These are phyloP conservation scores for Cercospora beticola DNA, from an alignment of 2,329 filamentous ascomycete species.

Conservation along the genomic window DNA sequence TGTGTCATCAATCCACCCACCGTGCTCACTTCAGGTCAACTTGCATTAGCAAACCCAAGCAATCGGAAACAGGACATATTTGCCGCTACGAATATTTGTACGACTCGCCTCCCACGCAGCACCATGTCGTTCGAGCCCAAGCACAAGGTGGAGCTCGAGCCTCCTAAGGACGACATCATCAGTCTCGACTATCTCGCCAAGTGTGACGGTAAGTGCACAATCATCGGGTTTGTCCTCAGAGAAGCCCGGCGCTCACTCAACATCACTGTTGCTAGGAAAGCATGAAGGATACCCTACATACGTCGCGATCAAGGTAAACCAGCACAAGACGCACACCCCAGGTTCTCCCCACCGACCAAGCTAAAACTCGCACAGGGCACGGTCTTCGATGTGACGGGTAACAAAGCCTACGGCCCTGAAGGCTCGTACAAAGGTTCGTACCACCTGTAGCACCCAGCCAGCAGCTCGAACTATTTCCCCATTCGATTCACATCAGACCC, in stretches of 20 bases:
- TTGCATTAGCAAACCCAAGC: not conserved
- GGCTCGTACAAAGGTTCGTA: constrained; percentile 77
- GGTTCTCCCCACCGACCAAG: not conserved
- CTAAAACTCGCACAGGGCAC: constrained; percentile 61
- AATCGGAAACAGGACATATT: not conserved
- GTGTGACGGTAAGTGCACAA: constrained; percentile 70
- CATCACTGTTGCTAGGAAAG: constrained; percentile 53
- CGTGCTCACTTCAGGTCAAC: constrained; percentile 2
- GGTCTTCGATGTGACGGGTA: constrained; percentile 90
- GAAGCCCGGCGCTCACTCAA: not conserved
- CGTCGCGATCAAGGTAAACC: constrained; percentile 58
- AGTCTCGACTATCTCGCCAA: constrained; percentile 74
- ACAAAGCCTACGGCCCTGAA: constrained; percentile 78
- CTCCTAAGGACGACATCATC: constrained; percentile 86
- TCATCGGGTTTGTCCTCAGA: not conserved
- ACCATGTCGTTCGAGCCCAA: constrained; percentile 71
- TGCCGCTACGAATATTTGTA: not conserved
- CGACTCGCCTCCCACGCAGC: not conserved
- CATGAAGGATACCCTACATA: constrained; percentile 61
- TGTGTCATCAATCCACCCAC: not conserved
- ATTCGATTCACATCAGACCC: not conserved
- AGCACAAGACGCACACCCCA: not conserved
- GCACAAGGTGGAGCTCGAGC: constrained; percentile 68
- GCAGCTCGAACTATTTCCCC: not conserved
- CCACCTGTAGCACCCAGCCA: not conserved